Evolutionary conservation across 75 land plant species (phyloP).

Genomic region (Larix kaempferi): DNA sequence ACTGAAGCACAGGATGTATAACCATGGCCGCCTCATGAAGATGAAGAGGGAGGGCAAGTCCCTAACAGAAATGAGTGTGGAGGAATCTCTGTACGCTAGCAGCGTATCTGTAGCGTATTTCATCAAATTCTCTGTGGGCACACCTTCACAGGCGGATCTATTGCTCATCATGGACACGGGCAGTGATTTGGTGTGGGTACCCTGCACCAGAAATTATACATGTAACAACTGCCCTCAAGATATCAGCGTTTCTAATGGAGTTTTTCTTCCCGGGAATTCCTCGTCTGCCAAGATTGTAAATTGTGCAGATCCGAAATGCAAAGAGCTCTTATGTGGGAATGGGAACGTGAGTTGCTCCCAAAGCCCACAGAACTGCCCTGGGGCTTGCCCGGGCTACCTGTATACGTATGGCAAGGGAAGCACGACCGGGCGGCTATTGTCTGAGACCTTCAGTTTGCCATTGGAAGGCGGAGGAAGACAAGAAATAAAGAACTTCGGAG

Average conservation of each 20-base stretch:
- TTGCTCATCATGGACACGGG: conserved; percentile 40
- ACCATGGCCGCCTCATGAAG: background rate
- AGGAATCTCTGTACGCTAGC: conserved; percentile 31
- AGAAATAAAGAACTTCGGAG: conserved; percentile 20
- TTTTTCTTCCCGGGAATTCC: conserved; percentile 50
- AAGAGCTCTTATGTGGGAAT: background rate
- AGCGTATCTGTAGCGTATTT: conserved; percentile 52
- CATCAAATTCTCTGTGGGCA: conserved; percentile 39
- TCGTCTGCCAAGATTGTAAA: conserved; percentile 36
- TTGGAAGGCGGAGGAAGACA: background rate
- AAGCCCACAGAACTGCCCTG: conserved; percentile 18
- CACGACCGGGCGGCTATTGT: conserved; percentile 39
- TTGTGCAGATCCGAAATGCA: conserved; percentile 50
- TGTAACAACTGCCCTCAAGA: conserved; percentile 5
- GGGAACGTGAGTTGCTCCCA: conserved; percentile 8
- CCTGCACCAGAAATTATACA: conserved; percentile 29
- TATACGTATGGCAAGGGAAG: conserved; percentile 46
- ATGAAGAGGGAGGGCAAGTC: too few relatives aligned
- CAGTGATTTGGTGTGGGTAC: conserved; percentile 44
- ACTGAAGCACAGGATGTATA: background rate
- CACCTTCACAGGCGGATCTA: conserved; percentile 34
- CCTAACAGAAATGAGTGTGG: background rate
- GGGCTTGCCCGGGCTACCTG: conserved; percentile 42
- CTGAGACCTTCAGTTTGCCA: conserved; percentile 33
- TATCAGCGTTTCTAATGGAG: background rate